Percentiles rank a stretch among this genome's conserved stretches.
phyloP scores from a whole-genome alignment of 2,329 filamentous ascomycete species.

The Epichloe festucae region DNA sequence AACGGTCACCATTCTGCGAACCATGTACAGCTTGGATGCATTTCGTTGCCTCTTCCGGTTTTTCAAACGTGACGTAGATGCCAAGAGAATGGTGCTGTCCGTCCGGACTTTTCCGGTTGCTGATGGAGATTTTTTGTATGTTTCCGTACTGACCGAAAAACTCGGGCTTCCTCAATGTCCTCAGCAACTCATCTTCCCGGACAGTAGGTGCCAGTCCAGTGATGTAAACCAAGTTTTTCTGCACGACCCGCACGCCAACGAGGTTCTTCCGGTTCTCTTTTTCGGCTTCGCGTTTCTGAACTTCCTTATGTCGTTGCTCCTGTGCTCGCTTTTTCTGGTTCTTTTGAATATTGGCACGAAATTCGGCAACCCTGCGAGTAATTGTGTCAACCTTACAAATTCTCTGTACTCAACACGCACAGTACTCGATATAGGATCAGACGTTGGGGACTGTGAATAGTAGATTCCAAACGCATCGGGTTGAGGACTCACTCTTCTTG shows the following conservation, averaged over 20 bases:
- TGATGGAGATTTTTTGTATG: constrained; percentile 97
- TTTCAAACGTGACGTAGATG: constrained; percentile 96
- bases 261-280: constrained; percentile 92
- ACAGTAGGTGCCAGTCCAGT: constrained; percentile 86
- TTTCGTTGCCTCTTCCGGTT: constrained; percentile 74
- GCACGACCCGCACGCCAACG: constrained; percentile 86
- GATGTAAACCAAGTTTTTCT: constrained; percentile 98
- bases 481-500: constrained; percentile 67
- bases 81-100: constrained; percentile 77
- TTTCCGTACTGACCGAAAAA: constrained; percentile 98
- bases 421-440: background rate
- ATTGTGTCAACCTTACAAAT: constrained; percentile 2
- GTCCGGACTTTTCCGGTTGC: constrained; percentile 72
- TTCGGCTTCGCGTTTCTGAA: constrained; percentile 91
- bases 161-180: constrained; percentile 77
- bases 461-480: background rate
- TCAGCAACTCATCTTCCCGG: constrained; percentile 81
- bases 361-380: constrained; percentile 50
- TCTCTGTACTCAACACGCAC: background rate
- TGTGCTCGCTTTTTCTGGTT: constrained; percentile 86
- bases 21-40: constrained; percentile 92
- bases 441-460: background rate
- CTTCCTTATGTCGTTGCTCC: constrained; percentile 79
- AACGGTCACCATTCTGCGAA: constrained; percentile 77
- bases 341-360: constrained; percentile 68